Evolutionary conservation across 306 rosid genomes (phyloP), one percentile per base, ranked within the genome.

Genomic region (Medicago lupulina): DNA sequence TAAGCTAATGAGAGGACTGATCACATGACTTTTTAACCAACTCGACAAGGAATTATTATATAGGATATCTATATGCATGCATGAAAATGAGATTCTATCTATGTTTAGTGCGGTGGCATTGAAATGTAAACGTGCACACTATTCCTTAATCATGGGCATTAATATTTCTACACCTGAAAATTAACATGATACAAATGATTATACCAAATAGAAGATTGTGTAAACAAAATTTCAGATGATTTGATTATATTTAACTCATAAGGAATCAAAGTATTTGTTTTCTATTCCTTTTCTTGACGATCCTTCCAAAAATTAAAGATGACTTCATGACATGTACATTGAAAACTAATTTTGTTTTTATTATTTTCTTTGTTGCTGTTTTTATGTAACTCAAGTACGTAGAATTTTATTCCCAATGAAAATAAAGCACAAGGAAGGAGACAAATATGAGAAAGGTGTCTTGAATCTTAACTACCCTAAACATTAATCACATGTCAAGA

Each of bases 1-100:
- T 41, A 71, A 82, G 43, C 9, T 53, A 54, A 58, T 44, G 70
- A 68, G 73, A 69, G 54, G 59, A 28, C 40, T 77, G 79, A 41
- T 76, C 73, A 58, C 64, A 67, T 67, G 39, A 44, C 55, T 54
- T 71, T 39, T 63, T 58, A 55, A 62, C 70, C 63, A 75, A 59
- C 38, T 59, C 6, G 18, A 59, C 49, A 78, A 68, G 74, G 19
- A 79, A 82, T 50, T 21, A 21, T 49, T 14, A 6, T 5, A 0
- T 50, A 8, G 57, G 7, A n/a, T 15, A n/a, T 16, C 2, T 16
- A 10, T 47, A 13, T 47, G 53, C 3, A 17, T 51, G 18, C 57
- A 51, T 51, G 57, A n/a, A n/a, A n/a, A n/a, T n/a, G n/a, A n/a
- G n/a, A n/a, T n/a, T n/a, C n/a, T n/a, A n/a, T n/a, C n/a, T n/a